Conservation (phyloP, 1,139 yeast genomes). For the Geotrichum citri-aurantii region DNA sequence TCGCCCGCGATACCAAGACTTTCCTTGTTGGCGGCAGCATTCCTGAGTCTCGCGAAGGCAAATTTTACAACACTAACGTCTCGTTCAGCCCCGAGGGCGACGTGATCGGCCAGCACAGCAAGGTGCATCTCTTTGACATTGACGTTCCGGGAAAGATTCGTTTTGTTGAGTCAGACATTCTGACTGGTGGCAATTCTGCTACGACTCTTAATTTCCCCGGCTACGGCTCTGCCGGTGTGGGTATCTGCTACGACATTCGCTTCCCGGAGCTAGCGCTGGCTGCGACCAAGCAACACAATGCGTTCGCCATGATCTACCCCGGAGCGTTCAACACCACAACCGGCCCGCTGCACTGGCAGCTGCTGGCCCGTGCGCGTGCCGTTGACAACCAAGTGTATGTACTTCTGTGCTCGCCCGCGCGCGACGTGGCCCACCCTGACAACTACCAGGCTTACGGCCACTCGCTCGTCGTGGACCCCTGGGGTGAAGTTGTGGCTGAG, state of each 20-base stretch:
- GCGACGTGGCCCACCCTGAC: slow-evolving; percentile 50
- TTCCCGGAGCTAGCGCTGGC: slow-evolving; percentile 82
- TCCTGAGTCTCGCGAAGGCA: slow-evolving; percentile 61
- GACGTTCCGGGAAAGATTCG: slow-evolving; percentile 86
- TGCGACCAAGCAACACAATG: slow-evolving; percentile 29
- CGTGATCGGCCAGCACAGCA: slow-evolving; percentile 78
- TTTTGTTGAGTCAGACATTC: slow-evolving; percentile 72
- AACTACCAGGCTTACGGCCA: slow-evolving; percentile 93
- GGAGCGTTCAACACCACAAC: slow-evolving; percentile 96
- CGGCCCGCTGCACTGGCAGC: slow-evolving; percentile 92
- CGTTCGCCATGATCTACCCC: slow-evolving; percentile 89
- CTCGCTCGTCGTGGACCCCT: slow-evolving; percentile 79
- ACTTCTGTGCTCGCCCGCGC: slow-evolving; percentile 80
- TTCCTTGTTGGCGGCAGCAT: slow-evolving; percentile 84
- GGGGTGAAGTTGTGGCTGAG: slow-evolving; percentile 72
- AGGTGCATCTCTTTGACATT: slow-evolving; percentile 84
- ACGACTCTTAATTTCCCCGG: slow-evolving; percentile 67
- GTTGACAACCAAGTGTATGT: slow-evolving; percentile 84
- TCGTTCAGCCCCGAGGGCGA: slow-evolving; percentile 68
- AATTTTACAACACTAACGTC: slow-evolving; percentile 71
- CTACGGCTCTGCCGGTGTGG: slow-evolving; percentile 76
- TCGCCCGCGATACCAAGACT: slow-evolving; percentile 59
- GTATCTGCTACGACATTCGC: slow-evolving; percentile 87
- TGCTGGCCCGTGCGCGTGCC: slow-evolving; percentile 80
- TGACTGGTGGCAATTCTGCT: slow-evolving; percentile 73